These are phyloP conservation scores for Phytophthora brassicae DNA, from an alignment of 352 stramenopile genomes.

Conservation along the genomic window DNA sequence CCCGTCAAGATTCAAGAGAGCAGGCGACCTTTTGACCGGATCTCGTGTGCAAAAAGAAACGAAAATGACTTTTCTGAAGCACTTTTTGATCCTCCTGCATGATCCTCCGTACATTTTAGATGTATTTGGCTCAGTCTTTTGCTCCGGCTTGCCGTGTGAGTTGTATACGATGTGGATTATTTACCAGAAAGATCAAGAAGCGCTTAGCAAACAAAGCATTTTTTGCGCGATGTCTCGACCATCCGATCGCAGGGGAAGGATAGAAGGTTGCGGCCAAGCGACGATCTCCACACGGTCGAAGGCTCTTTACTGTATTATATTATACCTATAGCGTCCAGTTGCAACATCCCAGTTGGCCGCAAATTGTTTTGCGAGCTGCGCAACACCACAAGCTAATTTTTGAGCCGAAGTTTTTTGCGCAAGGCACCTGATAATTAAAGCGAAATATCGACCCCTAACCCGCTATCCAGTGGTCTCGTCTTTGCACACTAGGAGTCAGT, in stretches of 20 bases:
- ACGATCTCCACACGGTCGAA: slow-evolving; percentile 12
- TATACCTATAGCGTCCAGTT: too few relatives aligned
- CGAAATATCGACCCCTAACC: slow-evolving; percentile 14
- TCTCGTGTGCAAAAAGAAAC: too few relatives aligned
- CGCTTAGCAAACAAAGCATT: slow-evolving; percentile 5
- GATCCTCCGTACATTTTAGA: slow-evolving; percentile 21
- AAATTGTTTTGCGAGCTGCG: slow-evolving; percentile 1
- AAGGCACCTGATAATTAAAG: slow-evolving; percentile 8
- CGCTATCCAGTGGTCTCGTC: slow-evolving; percentile 21
- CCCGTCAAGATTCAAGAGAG: too few relatives aligned
- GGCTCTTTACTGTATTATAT: too few relatives aligned
- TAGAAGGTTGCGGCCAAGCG: slow-evolving; percentile 14
- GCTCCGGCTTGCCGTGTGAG: not conserved
- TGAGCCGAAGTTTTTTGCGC: slow-evolving; percentile 16
- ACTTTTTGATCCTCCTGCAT: slow-evolving; percentile 6
- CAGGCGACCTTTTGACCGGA: slow-evolving; percentile 11
- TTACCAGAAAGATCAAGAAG: too few relatives aligned
- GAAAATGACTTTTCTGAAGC: slow-evolving; percentile 7
- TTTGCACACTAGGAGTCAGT: slow-evolving; percentile 20
- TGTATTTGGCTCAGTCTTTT: not conserved
- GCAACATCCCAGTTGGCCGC: too few relatives aligned
- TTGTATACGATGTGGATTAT: too few relatives aligned
- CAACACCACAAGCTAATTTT: slow-evolving; percentile 20
- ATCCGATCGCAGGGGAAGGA: slow-evolving; percentile 15
- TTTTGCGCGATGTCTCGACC: slow-evolving; percentile 23